Percentiles rank a stretch among this genome's conserved stretches.
phyloP scores from a whole-genome alignment of 2,329 filamentous ascomycete species.

The Botrytis pseudocinerea region DNA sequence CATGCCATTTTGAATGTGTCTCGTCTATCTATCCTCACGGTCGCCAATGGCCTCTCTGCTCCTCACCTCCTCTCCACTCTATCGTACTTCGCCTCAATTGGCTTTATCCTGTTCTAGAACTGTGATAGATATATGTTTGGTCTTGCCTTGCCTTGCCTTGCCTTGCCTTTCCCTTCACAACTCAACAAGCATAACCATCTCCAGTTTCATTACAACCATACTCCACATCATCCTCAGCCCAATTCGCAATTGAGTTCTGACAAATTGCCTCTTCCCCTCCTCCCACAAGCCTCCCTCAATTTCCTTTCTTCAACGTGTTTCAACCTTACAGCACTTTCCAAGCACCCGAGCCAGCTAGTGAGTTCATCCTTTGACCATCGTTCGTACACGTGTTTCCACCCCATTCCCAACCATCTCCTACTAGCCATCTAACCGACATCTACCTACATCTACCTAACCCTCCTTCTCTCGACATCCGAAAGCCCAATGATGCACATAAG shows the following conservation, averaged over 20 bases:
- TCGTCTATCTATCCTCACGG: background rate
- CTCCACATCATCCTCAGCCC: slow-evolving; percentile 16
- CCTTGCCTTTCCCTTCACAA: background rate
- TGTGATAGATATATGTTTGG: slow-evolving; percentile 1
- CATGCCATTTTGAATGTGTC: slow-evolving; percentile 14
- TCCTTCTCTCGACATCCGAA: background rate
- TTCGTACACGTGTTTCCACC: slow-evolving; percentile 17
- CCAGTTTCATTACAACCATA: slow-evolving; percentile 13
- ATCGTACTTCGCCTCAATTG: slow-evolving; percentile 6
- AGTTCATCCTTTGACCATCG: slow-evolving; percentile 7
- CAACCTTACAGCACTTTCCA: background rate
- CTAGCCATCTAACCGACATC: slow-evolving; percentile 1
- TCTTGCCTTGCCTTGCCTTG: background rate
- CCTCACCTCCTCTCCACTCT: background rate
- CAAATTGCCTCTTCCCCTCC: background rate
- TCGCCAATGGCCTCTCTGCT: background rate
- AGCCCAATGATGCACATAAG: slow-evolving; percentile 21
- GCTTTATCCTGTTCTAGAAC: slow-evolving; percentile 7
- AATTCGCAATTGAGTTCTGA: slow-evolving; percentile 2
- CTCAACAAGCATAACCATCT: slow-evolving; percentile 22
- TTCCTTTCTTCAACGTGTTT: slow-evolving; percentile 16
- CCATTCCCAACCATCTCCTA: background rate
- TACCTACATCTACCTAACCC: background rate
- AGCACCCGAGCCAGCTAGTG: slow-evolving; percentile 4
- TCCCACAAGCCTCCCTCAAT: background rate